Base-by-base conservation (phyloP, 305 asterid genomes). In the Fraxinus latifolia region DNA sequence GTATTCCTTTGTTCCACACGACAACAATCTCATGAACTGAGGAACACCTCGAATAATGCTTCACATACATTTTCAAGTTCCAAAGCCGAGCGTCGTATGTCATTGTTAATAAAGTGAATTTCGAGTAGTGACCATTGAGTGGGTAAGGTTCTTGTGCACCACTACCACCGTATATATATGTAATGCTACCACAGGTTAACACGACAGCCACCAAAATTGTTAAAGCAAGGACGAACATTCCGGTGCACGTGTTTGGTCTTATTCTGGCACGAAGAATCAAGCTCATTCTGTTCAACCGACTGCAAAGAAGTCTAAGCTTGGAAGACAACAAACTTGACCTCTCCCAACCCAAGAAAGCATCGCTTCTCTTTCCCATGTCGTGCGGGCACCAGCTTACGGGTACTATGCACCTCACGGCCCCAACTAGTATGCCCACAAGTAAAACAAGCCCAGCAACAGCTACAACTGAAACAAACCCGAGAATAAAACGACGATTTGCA, bases 1-100 rank as follows among this genome's bases (percentile, higher is more conserved):
- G 97, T 14, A 39, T 86, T 3, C 98, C 99, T 83, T 91, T 93
- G 91, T 96, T 95, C 98, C 99, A 96, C 17, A 93, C 94, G 5
- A 96, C 97, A 42, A 96, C 98, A 6, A 96, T 96, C 88, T 96
- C 99, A 0, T 96, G 94, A 33, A 95, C 98, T 0, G 99, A 96
- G 7, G 98, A 80, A 74, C 99, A 96, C 79, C 97, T 85, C 5
- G 98, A 95, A 89, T 96, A 96, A 82, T 95, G 98, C 81, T 92
- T 89, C 74, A 96, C 82, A 17, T 86, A 93, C 97, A 95, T 95
- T 75, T 93, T 93, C 86, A 95, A 82, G 60, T 96, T 96, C 99
- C 98, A 95, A 3, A 95, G 88, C 4, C 98, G 97, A 23, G 99
- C 98, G 25, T 94, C 98, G n/a, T 90, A 95, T 2, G 98, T 93